These are phyloP conservation scores for Xenoacremonium recifei DNA, from an alignment of 2,329 filamentous ascomycete genomes.

Conservation along the genomic window DNA sequence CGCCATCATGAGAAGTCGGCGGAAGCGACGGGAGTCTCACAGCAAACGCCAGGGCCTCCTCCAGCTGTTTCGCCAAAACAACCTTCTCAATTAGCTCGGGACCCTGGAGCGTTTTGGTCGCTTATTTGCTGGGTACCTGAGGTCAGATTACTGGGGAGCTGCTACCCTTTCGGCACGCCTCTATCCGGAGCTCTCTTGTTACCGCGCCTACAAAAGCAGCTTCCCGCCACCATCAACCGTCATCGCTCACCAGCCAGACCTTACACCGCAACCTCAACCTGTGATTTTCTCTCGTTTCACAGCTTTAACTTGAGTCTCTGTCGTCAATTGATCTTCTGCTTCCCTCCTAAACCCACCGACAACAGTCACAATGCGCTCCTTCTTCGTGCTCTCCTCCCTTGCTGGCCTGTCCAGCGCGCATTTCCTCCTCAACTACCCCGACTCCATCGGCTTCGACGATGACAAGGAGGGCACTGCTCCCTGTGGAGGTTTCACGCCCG, in stretches of 20 bases:
- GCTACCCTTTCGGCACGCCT: too few relatives aligned
- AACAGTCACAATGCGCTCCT: constrained; percentile 33
- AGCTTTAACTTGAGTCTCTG: too few relatives aligned
- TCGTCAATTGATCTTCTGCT: not conserved
- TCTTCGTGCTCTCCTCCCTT: constrained; percentile 33
- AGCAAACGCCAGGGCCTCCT: too few relatives aligned
- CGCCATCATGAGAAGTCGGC: too few relatives aligned
- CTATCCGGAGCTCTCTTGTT: too few relatives aligned
- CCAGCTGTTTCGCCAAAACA: too few relatives aligned
- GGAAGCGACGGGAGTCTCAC: too few relatives aligned
- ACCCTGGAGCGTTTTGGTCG: too few relatives aligned
- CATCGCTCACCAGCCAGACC: not conserved
- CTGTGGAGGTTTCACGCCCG: constrained; percentile 53
- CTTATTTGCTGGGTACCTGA: too few relatives aligned
- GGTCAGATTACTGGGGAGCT: too few relatives aligned
- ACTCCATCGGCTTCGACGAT: constrained; percentile 46
- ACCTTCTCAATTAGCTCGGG: too few relatives aligned
- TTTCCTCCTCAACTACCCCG: constrained; percentile 51
- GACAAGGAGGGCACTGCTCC: constrained; percentile 45
- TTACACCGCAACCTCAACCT: not conserved
- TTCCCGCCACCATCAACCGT: constrained; percentile 8
- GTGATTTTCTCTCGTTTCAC: too few relatives aligned
- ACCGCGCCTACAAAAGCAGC: constrained; percentile 19
- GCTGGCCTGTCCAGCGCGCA: constrained; percentile 46
- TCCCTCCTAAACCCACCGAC: constrained; percentile 2